Evolutionary conservation across 176 grass and related monocot species (phyloP), one percentile per base, ranked within the genome.

Genomic region (Musa acuminata): DNA sequence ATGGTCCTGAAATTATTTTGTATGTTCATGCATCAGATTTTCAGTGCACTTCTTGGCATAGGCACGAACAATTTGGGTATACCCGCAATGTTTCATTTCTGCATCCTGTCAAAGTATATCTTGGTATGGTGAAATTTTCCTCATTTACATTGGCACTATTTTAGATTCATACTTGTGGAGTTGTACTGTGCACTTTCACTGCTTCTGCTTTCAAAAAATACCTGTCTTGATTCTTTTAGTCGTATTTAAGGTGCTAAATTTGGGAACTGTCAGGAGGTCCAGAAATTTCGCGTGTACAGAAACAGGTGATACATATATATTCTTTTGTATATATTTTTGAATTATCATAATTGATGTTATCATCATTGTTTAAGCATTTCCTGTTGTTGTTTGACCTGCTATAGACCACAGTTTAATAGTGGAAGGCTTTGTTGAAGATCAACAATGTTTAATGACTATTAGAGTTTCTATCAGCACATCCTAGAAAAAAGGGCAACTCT

Each of bases 91-190:
- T 99, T 73, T 91, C 91, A 59, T 94, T 99, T 81, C 82, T 91
- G 81, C 96, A 99, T 87, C 96, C 96, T 72, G 89, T 99, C 73
- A 99, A 95, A 89, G 84, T 95, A 69, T 95, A 89, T 89, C 82
- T 99, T 79, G 91, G 96, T 99, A 99, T 75, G 73, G 13, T 17
- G 76, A 57, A 63, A 13, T 81, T 48, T 13, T 53, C 63, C 54
- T 29, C 20, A 21, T 35, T 35, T 35, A 35, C 3, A 4, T 35
- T 35, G 29, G 29, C 29, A 35, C 29, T 35, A 35, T 64, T 77
- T 64, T 13, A 23, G 23, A 11, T 87, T 16, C 2, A 75, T 67
- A 24, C 49, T 53, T 26, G 17, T 13, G 12, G 19, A 19, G 71
- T 50, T 75, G 59, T 48, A 50, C 5, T 77, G 66, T 73, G 85